Base-by-base conservation (phyloP, 805 yeast species). In the Zygosaccharomyces bailii region DNA sequence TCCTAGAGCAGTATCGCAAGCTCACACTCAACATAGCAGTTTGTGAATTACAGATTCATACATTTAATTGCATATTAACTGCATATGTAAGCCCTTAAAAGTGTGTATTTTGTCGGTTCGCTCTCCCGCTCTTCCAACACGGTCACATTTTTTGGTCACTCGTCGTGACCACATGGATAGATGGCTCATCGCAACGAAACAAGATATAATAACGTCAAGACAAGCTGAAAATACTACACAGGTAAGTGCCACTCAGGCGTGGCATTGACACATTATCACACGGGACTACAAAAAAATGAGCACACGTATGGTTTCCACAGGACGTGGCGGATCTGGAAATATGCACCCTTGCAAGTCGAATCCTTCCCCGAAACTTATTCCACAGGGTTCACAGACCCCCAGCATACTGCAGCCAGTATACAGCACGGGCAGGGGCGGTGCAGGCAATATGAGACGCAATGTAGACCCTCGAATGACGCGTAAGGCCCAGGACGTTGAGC, bases 271-370 rank as follows among this genome's bases (percentile, higher is more conserved):
- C n/a, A 32, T 20, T 25, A n/a, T 3, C 27, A 20, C n/a, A n/a
- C n/a, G n/a, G n/a, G n/a, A n/a, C n/a, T n/a, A n/a, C n/a, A 7
- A 4, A 35, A 35, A 21, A 13, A 37, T 37, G 40, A 35, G 43
- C 29, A 19, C 59, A 51, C 42, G 52, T 40, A 37, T 37, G 46
- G 45, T 63, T 10, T 56, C 86, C n/a, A 83, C 89, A 0, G 90
- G 90, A 4, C 73, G 91, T 51, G 91, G 91, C 8, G 91, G 91
- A 7, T 83, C 84, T 1, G 90, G 90, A 4, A 84, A 84, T 61
- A 77, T 83, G 43, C 69, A 74, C 52, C 53, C 69, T 2, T 60
- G 76, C 9, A 53, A 59, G 31, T 61, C 68, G 24, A 61, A 68
- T 19, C 79, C 80, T 3, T 70, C 78, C 6, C 84, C 84, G 3